These are phyloP conservation scores for Penstemon newberryi DNA, from an alignment of 257 asterid genomes.

Conservation along the genomic window DNA sequence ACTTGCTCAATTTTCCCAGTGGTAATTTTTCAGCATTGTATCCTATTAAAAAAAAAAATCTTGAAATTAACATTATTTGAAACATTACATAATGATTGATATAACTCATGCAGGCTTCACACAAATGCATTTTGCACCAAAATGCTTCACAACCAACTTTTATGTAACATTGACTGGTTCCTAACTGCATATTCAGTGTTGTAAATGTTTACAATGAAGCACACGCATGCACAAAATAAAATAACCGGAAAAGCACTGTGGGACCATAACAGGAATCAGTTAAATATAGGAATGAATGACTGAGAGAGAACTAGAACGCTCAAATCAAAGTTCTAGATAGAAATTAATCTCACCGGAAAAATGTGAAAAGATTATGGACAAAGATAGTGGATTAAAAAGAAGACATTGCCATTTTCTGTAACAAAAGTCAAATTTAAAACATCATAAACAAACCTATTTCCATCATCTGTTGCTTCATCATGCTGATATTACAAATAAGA, in stretches of 20 bases:
- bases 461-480: constrained; percentile 98
- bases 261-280: background rate
- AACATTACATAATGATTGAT: background rate
- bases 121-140: constrained; percentile 6
- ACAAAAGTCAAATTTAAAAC: background rate
- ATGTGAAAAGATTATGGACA: background rate
- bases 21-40: constrained; percentile 95
- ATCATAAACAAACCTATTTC: constrained; percentile 66
- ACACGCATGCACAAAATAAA: constrained; percentile 15
- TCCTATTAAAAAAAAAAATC: constrained; percentile 48
- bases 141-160: constrained; percentile 17
- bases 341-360: background rate
- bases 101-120: constrained; percentile 6
- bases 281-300: background rate
- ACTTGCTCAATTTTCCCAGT: constrained; percentile 89
- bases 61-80: constrained; percentile 17
- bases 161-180: constrained; percentile 14
- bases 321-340: background rate
- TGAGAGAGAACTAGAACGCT: constrained; percentile 12
- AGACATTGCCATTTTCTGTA: background rate
- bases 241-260: background rate
- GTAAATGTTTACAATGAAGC: constrained; percentile 2
- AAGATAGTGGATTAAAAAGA: constrained; percentile 20
- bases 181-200: constrained; percentile 1
- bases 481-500: constrained; percentile 79